Conservation (phyloP, 2,329 filamentous ascomycete genomes). For the Beauveria brongniartii region DNA sequence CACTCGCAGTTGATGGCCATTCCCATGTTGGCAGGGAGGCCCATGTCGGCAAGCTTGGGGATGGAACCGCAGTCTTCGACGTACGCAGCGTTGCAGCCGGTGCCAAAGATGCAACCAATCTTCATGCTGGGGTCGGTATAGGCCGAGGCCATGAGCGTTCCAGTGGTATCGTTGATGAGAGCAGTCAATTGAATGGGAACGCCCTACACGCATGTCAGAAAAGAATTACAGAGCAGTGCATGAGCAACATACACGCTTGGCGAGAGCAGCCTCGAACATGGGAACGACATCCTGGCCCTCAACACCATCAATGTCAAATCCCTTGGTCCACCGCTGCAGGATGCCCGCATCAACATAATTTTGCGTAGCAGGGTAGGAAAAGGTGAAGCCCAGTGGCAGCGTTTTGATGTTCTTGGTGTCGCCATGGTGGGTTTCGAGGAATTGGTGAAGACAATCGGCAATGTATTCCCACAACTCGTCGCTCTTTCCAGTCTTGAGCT, state of each 20-base stretch:
- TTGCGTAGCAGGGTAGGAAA: conserved; percentile 90
- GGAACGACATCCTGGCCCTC: conserved; percentile 87
- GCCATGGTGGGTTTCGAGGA: conserved; percentile 78
- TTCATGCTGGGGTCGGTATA: conserved; percentile 93
- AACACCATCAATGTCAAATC: conserved; percentile 87
- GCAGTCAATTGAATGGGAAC: conserved; percentile 90
- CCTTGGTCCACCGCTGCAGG: conserved; percentile 94
- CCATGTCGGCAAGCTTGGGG: conserved; percentile 88
- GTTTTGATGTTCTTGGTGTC: conserved; percentile 52
- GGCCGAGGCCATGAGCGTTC: conserved; percentile 89
- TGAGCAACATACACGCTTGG: conserved; percentile 36
- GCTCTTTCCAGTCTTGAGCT: conserved; percentile 75
- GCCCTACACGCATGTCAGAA: conserved; percentile 41
- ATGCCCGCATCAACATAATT: conserved; percentile 89
- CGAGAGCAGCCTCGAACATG: conserved; percentile 72
- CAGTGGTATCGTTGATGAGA: conserved; percentile 95
- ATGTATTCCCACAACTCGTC: conserved; percentile 94
- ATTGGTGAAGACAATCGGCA: conserved; percentile 84
- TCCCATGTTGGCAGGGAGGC: conserved; percentile 71
- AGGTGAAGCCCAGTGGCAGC: conserved; percentile 85
- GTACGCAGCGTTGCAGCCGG: conserved; percentile 96
- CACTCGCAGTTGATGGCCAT: conserved; percentile 98
- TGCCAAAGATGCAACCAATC: conserved; percentile 97
- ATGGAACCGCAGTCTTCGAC: conserved; percentile 90
- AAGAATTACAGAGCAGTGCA: not conserved